A percentile compares a stretch with the other conserved stretches of the same genome.
phyloP scores from a whole-genome alignment of 2,329 filamentous ascomycete genomes.

The Ophiostoma himal-ulmi region DNA sequence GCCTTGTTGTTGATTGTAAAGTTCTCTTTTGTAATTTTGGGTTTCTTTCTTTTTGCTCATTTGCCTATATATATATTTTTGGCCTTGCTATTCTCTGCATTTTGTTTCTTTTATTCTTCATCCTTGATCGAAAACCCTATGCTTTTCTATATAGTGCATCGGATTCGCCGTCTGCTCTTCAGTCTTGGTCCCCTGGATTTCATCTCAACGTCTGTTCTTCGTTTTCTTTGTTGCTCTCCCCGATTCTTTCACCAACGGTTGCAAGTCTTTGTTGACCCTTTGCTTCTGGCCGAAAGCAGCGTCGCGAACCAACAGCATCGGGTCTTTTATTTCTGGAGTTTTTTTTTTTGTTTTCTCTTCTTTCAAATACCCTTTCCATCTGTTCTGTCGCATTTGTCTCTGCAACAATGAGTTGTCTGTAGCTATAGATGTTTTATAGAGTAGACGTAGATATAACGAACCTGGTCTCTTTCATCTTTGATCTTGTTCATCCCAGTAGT shows the following conservation, averaged over 20 bases:
- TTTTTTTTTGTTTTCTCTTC: not conserved
- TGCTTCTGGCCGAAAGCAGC: not conserved
- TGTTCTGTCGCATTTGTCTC: not conserved
- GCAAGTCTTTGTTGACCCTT: not conserved
- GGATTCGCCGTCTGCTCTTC: not conserved
- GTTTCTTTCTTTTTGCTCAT: not conserved
- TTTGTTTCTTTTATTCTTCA: no score
- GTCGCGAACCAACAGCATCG: not conserved
- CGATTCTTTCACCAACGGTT: not conserved
- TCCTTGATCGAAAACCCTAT: not conserved
- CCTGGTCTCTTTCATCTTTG: not conserved
- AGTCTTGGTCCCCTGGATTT: not conserved
- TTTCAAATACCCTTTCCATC: not conserved
- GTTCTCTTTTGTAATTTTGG: no score
- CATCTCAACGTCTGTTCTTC: not conserved
- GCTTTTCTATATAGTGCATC: no score
- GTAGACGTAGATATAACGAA: not conserved
- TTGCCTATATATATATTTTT: not conserved
- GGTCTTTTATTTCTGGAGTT: not conserved
- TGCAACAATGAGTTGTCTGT: not conserved
- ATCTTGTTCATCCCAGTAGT: not conserved
- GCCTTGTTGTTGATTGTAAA: not conserved
- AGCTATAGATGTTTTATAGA: not conserved
- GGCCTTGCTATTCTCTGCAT: not conserved
- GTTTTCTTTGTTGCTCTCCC: not conserved